Evolutionary conservation across 176 grass and related monocot species (phyloP).

Genomic region (Eremochloa ophiuroides): DNA sequence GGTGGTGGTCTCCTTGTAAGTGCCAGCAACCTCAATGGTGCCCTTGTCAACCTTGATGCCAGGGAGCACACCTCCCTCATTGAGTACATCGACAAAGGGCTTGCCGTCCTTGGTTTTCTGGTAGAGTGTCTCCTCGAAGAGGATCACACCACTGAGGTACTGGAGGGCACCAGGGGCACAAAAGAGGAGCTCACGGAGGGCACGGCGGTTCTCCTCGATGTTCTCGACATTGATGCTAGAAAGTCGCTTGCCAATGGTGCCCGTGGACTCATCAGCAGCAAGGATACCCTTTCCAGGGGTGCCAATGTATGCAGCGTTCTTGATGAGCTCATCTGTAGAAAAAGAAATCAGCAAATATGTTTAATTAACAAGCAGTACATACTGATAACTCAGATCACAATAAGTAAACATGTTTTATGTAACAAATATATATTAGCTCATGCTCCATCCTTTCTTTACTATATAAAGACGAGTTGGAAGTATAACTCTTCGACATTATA

Average conservation of each 20-base stretch:
- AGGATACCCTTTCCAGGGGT: conserved; percentile 92
- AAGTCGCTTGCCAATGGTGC: conserved; percentile 84
- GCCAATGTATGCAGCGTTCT: conserved; percentile 84
- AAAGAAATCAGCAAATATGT: background rate
- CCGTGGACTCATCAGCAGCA: conserved; percentile 80
- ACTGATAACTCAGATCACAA: background rate
- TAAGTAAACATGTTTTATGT: background rate
- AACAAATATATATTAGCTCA: background rate
- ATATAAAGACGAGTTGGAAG: too few species aligned
- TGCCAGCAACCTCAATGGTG: conserved; percentile 63
- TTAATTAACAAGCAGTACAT: background rate
- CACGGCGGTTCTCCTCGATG: conserved; percentile 78
- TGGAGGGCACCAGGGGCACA: conserved; percentile 61
- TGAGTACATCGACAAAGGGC: conserved; percentile 77
- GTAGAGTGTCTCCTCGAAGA: conserved; percentile 93
- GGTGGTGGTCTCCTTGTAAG: conserved; percentile 84
- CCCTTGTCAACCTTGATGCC: conserved; percentile 96
- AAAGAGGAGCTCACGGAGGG: conserved; percentile 84
- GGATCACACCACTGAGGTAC: conserved; percentile 64
- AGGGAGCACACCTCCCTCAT: conserved; percentile 53
- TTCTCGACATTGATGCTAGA: conserved; percentile 91
- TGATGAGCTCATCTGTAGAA: conserved; percentile 82
- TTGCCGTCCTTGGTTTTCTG: conserved; percentile 89
- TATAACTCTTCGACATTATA: background rate
- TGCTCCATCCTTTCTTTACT: too few species aligned